Evolutionary conservation across 345 rosid species (phyloP).

Genomic region (Aegle marmelos): DNA sequence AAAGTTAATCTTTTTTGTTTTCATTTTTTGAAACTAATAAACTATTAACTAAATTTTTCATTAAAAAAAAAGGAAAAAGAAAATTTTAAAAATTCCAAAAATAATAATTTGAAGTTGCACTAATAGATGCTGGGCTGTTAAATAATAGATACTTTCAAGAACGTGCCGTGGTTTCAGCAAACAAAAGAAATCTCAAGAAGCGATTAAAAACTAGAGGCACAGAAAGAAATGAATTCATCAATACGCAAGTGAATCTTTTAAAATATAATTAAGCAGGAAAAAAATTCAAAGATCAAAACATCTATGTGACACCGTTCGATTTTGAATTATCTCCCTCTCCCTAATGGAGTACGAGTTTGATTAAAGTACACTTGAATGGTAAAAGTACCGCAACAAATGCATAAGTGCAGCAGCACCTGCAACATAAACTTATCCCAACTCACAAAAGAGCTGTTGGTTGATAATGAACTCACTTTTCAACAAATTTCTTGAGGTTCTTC

Average conservation of each 20-base stretch:
- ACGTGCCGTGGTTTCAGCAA: too few species aligned
- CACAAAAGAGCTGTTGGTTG: not conserved
- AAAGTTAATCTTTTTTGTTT: too few species aligned
- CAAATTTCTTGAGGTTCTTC: conserved; percentile 47
- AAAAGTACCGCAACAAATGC: not conserved
- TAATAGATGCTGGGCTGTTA: too few species aligned
- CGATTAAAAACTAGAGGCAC: too few species aligned
- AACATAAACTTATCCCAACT: not conserved
- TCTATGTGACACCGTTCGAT: not conserved
- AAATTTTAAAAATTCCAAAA: too few species aligned
- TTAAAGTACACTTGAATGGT: not conserved
- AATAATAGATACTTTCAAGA: too few species aligned
- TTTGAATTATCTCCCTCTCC: not conserved
- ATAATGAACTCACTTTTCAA: conserved; percentile 29
- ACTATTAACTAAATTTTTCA: too few species aligned
- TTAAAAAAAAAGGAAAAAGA: too few species aligned
- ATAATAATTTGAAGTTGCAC: too few species aligned
- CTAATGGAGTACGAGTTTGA: not conserved
- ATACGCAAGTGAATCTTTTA: not conserved
- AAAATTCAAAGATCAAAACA: not conserved
- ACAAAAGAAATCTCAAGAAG: too few species aligned
- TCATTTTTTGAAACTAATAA: too few species aligned
- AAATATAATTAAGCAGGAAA: not conserved
- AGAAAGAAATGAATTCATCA: not conserved
- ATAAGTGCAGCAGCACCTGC: not conserved